Evolutionary conservation across 257 asterid genomes (phyloP).

Genomic region (Nyctanthes arbortristis): DNA sequence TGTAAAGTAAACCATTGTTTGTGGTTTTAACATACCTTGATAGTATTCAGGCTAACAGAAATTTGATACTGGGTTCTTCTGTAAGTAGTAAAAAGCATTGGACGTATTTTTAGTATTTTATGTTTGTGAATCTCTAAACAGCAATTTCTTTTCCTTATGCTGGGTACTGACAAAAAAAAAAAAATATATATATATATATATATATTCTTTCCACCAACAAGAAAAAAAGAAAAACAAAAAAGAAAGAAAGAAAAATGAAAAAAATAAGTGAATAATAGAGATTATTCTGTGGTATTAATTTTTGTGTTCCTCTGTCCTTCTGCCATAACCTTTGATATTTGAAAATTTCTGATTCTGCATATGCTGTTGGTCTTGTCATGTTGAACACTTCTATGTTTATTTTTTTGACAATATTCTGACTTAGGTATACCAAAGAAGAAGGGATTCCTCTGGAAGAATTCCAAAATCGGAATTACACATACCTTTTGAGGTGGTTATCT

Average conservation of each 20-base stretch:
- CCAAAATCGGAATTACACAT: constrained; percentile 63
- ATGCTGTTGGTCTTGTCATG: neutral
- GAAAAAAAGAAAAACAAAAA: too few species aligned
- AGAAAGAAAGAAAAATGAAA: too few species aligned
- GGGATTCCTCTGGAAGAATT: constrained; percentile 56
- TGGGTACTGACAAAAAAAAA: neutral
- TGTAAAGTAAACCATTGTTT: neutral
- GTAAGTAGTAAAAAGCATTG: neutral
- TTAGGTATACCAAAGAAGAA: constrained; percentile 96
- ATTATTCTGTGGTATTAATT: neutral
- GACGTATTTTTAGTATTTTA: neutral
- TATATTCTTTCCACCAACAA: too few species aligned
- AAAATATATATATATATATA: too few species aligned
- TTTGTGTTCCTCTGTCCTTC: neutral
- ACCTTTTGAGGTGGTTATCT: constrained; percentile 68
- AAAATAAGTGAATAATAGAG: too few species aligned
- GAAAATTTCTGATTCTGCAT: neutral
- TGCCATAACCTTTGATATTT: neutral
- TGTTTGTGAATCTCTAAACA: neutral
- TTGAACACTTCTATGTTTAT: constrained; percentile 14
- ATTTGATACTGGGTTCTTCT: neutral
- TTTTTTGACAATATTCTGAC: constrained; percentile 16
- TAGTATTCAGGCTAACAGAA: constrained; percentile 6
- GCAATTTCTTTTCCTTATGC: neutral
- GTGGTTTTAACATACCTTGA: constrained; percentile 17